A percentile compares a stretch with the other conserved stretches of the same genome.
These are phyloP conservation scores for Plectosphaerella sp. DNA, from an alignment of 2,329 filamentous ascomycete genomes.

Conservation along the genomic window DNA sequence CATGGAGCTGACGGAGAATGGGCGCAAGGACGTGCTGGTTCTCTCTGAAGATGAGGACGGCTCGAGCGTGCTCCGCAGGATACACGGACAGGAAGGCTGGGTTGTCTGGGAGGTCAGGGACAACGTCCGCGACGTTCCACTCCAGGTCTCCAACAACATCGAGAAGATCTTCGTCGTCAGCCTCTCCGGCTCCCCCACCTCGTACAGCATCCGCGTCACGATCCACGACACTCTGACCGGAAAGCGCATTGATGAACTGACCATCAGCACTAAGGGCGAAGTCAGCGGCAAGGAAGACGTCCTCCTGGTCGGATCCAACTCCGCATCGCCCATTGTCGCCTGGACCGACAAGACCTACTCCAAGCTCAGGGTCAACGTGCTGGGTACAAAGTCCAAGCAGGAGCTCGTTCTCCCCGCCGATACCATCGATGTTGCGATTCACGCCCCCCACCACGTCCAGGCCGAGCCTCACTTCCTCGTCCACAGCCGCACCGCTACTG, in stretches of 20 bases:
- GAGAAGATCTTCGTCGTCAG: conserved; percentile 72
- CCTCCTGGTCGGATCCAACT: conserved; percentile 72
- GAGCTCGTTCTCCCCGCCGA: conserved; percentile 46
- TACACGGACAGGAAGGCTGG: conserved; percentile 68
- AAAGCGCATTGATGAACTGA: conserved; percentile 65
- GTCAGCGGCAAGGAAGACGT: conserved; percentile 61
- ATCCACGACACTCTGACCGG: conserved; percentile 71
- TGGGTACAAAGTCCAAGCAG: conserved; percentile 55
- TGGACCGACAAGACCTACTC: conserved; percentile 64
- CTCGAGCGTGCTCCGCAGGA: conserved; percentile 58
- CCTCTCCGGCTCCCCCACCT: conserved; percentile 63
- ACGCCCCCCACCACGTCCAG: conserved; percentile 68
- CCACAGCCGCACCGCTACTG: conserved; percentile 65
- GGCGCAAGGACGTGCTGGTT: conserved; percentile 66
- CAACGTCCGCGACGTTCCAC: conserved; percentile 62
- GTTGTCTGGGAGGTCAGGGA: conserved; percentile 77
- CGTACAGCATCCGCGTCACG: conserved; percentile 73
- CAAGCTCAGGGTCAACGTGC: conserved; percentile 66
- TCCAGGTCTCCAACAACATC: conserved; percentile 69
- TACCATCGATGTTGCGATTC: conserved; percentile 55
- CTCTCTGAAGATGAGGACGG: conserved; percentile 58
- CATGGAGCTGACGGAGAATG: conserved; percentile 62
- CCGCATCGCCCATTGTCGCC: conserved; percentile 67
- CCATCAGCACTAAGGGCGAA: conserved; percentile 70
- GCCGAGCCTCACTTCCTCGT: conserved; percentile 80